Percentiles rank a stretch among this genome's conserved stretches.
phyloP scores from a whole-genome alignment of 805 yeast genomes.

The Ogataea glucozyma region DNA sequence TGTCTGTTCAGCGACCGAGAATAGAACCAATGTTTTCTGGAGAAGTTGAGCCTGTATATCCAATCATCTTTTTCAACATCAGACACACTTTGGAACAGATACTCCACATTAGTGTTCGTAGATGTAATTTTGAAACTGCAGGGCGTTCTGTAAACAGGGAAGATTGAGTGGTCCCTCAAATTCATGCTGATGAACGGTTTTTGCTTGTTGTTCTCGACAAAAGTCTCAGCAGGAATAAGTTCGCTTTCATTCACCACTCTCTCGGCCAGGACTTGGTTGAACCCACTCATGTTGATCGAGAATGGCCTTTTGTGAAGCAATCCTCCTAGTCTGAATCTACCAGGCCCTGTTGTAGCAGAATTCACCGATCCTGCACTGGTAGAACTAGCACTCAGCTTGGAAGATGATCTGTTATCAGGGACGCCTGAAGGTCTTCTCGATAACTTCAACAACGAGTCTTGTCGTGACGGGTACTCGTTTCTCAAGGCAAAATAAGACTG shows the following conservation, averaged over 20 bases:
- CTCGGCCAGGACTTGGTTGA: slow-evolving; percentile 21
- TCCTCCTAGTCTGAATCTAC: slow-evolving; percentile 32
- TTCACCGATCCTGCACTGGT: slow-evolving; percentile 7
- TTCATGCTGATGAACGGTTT: slow-evolving; percentile 54
- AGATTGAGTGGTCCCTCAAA: slow-evolving; percentile 46
- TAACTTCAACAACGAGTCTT: slow-evolving; percentile 3
- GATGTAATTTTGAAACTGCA: slow-evolving; percentile 49
- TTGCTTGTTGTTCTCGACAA: slow-evolving; percentile 41
- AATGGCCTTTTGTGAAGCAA: slow-evolving; percentile 56
- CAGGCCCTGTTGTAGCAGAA: slow-evolving; percentile 7
- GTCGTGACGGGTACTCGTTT: slow-evolving; percentile 5
- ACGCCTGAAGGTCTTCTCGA: slow-evolving; percentile 3
- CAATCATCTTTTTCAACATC: slow-evolving; percentile 71
- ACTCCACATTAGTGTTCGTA: slow-evolving; percentile 37
- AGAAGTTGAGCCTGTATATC: slow-evolving; percentile 53
- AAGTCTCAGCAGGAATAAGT: slow-evolving; percentile 54
- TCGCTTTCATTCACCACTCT: slow-evolving; percentile 49
- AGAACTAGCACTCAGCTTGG: slow-evolving; percentile 9
- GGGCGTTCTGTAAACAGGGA: slow-evolving; percentile 54
- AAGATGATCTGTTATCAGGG: slow-evolving; percentile 1
- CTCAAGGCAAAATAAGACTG: neutral
- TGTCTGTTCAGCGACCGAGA: slow-evolving; percentile 38
- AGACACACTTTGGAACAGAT: slow-evolving; percentile 63
- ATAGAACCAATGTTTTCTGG: slow-evolving; percentile 56
- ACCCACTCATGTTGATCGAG: slow-evolving; percentile 47